A percentile compares a stretch with the other conserved stretches of the same genome.
phyloP scores from a whole-genome alignment of 306 rosid genomes.

The Prunus salicina region DNA sequence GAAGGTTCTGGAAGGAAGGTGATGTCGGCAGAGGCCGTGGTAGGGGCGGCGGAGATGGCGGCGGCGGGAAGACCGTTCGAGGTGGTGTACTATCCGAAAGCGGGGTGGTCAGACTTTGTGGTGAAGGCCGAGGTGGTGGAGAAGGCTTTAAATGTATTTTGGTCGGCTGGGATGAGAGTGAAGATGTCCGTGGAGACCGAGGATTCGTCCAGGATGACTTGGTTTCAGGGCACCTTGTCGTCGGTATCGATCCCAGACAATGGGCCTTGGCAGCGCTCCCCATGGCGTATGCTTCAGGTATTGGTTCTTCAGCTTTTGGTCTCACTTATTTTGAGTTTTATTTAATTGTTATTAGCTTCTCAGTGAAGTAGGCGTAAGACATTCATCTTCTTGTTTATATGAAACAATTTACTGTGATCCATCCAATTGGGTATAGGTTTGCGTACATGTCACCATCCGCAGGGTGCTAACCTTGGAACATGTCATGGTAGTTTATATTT shows the following conservation, averaged over 20 bases:
- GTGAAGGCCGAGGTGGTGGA: constrained; percentile 59
- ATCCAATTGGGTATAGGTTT: not conserved
- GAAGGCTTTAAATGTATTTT: constrained; percentile 30
- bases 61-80: constrained; percentile 52
- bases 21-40: constrained; percentile 37
- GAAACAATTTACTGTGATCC: not conserved
- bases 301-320: not conserved
- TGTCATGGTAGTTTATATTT: not conserved
- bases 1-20: constrained; percentile 23
- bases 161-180: constrained; percentile 59
- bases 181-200: constrained; percentile 62
- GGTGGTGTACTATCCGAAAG: constrained; percentile 65
- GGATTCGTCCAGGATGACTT: constrained; percentile 55
- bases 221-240: constrained; percentile 62
- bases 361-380: not conserved
- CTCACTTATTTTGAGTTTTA: not conserved
- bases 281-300: constrained; percentile 83
- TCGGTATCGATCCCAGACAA: constrained; percentile 11
- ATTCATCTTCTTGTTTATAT: not conserved
- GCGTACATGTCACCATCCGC: not conserved
- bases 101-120: constrained; percentile 64
- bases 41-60: constrained; percentile 55
- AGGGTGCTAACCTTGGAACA: not conserved
- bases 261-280: constrained; percentile 49
- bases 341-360: not conserved